Base-by-base conservation (phyloP, 306 rosid species). In the Prunus mume region DNA sequence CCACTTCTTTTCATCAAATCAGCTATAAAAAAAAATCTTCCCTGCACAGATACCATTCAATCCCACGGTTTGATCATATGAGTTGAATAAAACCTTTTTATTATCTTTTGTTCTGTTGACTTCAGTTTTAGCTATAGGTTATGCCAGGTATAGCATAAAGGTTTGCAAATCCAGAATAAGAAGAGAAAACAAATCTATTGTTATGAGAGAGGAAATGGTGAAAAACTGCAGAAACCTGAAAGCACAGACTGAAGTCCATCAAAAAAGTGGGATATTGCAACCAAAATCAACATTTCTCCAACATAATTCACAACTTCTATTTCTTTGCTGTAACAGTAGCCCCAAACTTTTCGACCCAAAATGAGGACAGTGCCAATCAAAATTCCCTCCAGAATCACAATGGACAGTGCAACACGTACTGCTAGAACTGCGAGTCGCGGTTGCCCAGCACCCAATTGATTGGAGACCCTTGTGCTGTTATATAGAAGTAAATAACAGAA, bases 211-310 rank as follows among this genome's bases (percentile, higher is more conserved):
- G 12, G 58, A 57, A 20, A 47, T 34, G 12, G 25, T 22, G 73
- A 0, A 43, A 38, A 3, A 9, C 5, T 7, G 58, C 12, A 30
- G 9, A 58, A 38, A 78, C 90, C 88, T 79, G 88, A 76, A 30
- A 87, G 78, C 24, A 82, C 79, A 11, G 85, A 73, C 65, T 84
- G 88, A 54, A 82, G 43, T 69, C 86, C 90, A 73, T 87, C 88
- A 32, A 81, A 71, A 45, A 87, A 32, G 76, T 87, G 90, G 38
- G 85, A 66, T 24, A 81, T 22, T 3, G 85, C 81, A 75, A 87
- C 65, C 12, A 87, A 67, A 60, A 76, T 18, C 63, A 84, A 2
- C 81, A 87, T 84, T 79, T 87, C 18, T 41, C 68, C 76, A 9
- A 84, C 79, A 54, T 87, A 84, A 51, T 57, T 51, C 20, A 84